Conservation (phyloP, 768 basidiomycete species). For the Leccinum rimulosum region DNA sequence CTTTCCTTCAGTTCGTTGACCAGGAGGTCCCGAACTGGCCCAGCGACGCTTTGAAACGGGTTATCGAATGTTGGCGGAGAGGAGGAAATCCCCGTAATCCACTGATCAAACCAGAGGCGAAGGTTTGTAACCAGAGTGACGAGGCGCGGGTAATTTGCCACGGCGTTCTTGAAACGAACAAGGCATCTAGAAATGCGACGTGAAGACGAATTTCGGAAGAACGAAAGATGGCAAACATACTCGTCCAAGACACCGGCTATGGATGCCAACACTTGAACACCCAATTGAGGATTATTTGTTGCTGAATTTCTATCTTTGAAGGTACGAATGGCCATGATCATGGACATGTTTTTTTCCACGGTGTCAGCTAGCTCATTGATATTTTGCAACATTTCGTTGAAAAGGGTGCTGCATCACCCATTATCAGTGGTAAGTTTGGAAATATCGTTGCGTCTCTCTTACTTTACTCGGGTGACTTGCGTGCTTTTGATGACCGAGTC, state of each 20-base stretch:
- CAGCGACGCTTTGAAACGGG: conserved; percentile 32
- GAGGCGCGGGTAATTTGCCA: conserved; percentile 45
- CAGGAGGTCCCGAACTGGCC: conserved; percentile 38
- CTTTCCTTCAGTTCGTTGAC: conserved; percentile 29
- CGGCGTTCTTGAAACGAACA: conserved; percentile 56
- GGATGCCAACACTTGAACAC: conserved; percentile 43
- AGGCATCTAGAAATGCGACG: conserved; percentile 40
- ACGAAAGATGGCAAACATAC: conserved; percentile 34
- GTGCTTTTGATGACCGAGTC: conserved; percentile 59
- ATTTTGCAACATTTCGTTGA: conserved; percentile 44
- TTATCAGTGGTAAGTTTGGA: conserved; percentile 7
- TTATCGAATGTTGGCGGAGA: conserved; percentile 46
- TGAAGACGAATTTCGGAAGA: conserved; percentile 16
- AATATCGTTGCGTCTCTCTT: conserved; percentile 8
- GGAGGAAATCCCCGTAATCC: conserved; percentile 41
- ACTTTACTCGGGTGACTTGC: conserved; percentile 51
- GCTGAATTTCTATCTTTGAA: conserved; percentile 27
- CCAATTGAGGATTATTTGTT: conserved; percentile 26
- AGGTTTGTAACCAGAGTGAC: conserved; percentile 41
- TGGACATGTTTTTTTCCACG: conserved; percentile 41
- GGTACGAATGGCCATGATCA: conserved; percentile 31
- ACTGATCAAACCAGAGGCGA: conserved; percentile 43
- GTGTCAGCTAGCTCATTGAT: conserved; percentile 39
- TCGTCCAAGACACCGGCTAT: conserved; percentile 49
- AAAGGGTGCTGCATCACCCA: conserved; percentile 38